Evolutionary conservation across 352 stramenopile species (phyloP), one percentile per base, ranked within the genome.

Genomic region (Pelagophyceae sp.): DNA sequence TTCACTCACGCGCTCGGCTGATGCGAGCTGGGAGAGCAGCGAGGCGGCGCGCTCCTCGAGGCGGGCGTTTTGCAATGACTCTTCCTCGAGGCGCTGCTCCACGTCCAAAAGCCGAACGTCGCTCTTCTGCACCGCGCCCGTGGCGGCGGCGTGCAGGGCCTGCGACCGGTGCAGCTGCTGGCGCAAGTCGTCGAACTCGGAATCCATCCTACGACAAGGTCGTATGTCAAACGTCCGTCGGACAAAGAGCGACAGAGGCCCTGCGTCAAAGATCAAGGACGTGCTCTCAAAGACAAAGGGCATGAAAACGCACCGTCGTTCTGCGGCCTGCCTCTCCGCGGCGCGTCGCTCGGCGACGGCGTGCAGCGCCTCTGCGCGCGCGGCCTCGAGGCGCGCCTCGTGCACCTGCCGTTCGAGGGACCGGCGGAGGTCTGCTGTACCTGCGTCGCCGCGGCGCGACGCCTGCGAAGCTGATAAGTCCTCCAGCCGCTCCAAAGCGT

Each of bases 21-120:
- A 1, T 11, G 67, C 67, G 67, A 74, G 67, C 67, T 74, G 67
- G 2, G 1, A 2, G 67, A 74, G 67, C 33, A 58, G 27, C 35
- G 20, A 20, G 2, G 67, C 31, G 33, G 33, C 35, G 67, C 5
- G 19, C 15, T 20, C 17, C 67, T 74, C 67, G 67, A 74, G 67
- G 20, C 67, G 67, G 11, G 20, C 33, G 23, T 23, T 31, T 33
- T 31, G 67, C 35, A 23, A 2, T 11, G 17, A 2, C 35, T 74
- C 67, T 23, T 19, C 17, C 38, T 31, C 35, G 67, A 50, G 33
- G 11, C 1, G 23, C 0, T 11, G 15, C 38, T 74, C 67, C 23
- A 50, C 35, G 31, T 71, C 61, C n/a, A 31, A 27, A 15, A 40
- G n/a, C 15, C 31, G 27, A 31, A 1, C 61, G 3, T 71, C n/a